Conservation (phyloP, 1,284 basidiomycete genomes). For the Ustilago vetiveriae region DNA sequence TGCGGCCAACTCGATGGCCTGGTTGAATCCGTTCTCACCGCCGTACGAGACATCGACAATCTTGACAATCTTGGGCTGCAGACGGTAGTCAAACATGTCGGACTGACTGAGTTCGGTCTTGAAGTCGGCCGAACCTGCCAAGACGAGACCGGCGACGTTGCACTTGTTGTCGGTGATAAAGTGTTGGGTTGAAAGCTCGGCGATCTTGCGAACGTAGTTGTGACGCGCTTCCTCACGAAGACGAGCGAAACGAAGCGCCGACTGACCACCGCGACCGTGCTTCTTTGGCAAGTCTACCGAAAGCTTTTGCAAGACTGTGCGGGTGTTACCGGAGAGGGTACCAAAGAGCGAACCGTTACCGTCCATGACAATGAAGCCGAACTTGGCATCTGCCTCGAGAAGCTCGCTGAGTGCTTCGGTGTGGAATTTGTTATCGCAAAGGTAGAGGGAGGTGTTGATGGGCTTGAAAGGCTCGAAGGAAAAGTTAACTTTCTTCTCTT, state of each 20-base stretch:
- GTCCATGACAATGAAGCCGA: conserved; percentile 99
- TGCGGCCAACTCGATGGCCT: conserved; percentile 96
- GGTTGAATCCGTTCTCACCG: conserved; percentile 97
- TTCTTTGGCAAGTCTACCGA: conserved; percentile 99
- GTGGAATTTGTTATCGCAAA: conserved; percentile 99
- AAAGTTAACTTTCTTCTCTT: conserved; percentile 90
- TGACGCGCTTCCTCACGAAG: conserved; percentile 98
- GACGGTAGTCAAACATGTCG: conserved; percentile 92
- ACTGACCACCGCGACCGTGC: conserved; percentile 99
- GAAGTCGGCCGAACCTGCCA: conserved; percentile 97
- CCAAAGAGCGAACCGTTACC: conserved; percentile 97
- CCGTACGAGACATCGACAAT: conserved; percentile 94
- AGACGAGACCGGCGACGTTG: conserved; percentile 95
- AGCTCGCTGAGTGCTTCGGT: conserved; percentile 96
- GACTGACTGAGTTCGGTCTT: conserved; percentile 96
- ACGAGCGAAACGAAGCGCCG: conserved; percentile 99
- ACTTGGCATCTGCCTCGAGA: conserved; percentile 95
- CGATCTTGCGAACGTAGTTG: conserved; percentile 99
- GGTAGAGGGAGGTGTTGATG: conserved; percentile 94
- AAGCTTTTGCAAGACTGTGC: conserved; percentile 97
- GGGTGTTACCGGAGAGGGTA: conserved; percentile 93
- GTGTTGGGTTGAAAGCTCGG: conserved; percentile 94
- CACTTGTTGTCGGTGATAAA: conserved; percentile 99
- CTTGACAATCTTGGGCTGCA: conserved; percentile 78
- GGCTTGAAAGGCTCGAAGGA: conserved; percentile 94